Evolutionary conservation across 768 basidiomycete species (phyloP).

Genomic region (Kondoa malvinella): DNA sequence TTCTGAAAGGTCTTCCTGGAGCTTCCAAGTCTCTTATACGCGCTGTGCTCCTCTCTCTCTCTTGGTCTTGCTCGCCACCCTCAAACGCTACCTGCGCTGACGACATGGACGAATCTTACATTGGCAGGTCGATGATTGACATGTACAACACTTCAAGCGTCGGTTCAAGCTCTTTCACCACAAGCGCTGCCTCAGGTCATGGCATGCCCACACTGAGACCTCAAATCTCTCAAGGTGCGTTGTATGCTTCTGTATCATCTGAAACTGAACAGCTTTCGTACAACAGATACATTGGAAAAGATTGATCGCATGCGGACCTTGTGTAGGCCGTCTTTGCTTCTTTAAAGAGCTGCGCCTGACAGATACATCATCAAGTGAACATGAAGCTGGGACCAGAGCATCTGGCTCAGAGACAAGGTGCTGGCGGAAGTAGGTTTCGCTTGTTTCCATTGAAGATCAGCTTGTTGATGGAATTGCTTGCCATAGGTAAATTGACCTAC

Average conservation of each 20-base stretch:
- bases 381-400: conserved; percentile 88
- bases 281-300: conserved; percentile 25
- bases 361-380: conserved; percentile 35
- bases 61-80: too few species aligned
- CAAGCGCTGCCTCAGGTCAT: background rate
- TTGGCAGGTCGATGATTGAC: background rate
- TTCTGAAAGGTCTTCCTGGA: too few species aligned
- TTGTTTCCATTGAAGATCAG: conserved; percentile 2
- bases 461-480: background rate
- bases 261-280: background rate
- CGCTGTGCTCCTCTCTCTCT: too few species aligned
- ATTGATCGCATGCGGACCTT: conserved; percentile 41
- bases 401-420: conserved; percentile 72
- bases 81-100: too few species aligned
- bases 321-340: background rate
- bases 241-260: background rate
- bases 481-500: conserved; percentile 60
- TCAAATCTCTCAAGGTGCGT: background rate
- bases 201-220: background rate
- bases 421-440: conserved; percentile 36
- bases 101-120: background rate
- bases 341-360: background rate
- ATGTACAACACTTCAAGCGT: background rate
- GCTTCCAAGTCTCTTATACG: too few species aligned
- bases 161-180: background rate